Evolutionary conservation across 1,139 yeast genomes (phyloP).

Genomic region (Geotrichum australiense): DNA sequence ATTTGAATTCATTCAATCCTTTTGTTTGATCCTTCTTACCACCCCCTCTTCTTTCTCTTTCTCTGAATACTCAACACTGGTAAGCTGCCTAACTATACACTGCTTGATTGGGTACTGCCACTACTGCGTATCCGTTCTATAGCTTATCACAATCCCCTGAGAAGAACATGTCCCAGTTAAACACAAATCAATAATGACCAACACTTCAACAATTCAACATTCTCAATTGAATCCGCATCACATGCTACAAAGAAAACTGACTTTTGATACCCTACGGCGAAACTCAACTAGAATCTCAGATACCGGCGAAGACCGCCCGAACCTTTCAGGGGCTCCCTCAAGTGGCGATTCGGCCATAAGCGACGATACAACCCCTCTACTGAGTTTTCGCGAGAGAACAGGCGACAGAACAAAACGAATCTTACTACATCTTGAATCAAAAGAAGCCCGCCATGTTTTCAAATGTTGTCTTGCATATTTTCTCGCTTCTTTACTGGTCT

Average conservation of each 20-base stretch:
- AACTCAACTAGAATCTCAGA: slow-evolving; percentile 10
- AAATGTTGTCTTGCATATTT: slow-evolving; percentile 70
- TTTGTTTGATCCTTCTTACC: no score
- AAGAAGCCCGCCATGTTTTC: slow-evolving; percentile 23
- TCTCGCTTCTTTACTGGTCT: slow-evolving; percentile 70
- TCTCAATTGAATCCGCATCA: slow-evolving; percentile 1
- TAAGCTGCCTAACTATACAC: no score
- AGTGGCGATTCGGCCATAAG: background rate
- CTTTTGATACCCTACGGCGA: slow-evolving; percentile 8
- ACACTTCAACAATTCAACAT: no score
- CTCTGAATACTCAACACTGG: no score
- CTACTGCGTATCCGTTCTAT: no score
- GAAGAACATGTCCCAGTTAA: no score
- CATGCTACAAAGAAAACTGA: slow-evolving; percentile 3
- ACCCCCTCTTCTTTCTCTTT: no score
- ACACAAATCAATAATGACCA: no score
- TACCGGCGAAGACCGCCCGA: background rate
- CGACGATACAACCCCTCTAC: slow-evolving; percentile 6
- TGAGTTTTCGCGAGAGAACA: background rate
- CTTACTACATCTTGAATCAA: slow-evolving; percentile 1
- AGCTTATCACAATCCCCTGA: no score
- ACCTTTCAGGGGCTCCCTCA: background rate
- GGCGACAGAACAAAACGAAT: background rate
- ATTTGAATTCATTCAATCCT: no score
- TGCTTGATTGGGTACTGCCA: no score